A percentile compares a stretch with the other conserved stretches of the same genome.
Evolutionary conservation across 1,139 yeast genomes (phyloP).

Genomic region (Candida freyschussii): DNA sequence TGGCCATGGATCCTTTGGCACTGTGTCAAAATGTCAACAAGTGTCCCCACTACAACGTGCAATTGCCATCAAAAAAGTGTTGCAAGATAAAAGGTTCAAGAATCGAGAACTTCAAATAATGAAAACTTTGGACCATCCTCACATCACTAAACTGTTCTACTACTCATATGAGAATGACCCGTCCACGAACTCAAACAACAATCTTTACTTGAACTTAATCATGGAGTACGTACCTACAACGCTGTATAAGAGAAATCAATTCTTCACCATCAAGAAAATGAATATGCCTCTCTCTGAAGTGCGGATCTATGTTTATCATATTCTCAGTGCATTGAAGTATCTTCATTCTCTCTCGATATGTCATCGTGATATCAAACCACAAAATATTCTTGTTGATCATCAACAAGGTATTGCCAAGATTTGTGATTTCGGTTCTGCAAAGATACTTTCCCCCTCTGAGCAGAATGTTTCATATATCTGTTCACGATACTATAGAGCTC

Average conservation of each 20-base stretch:
- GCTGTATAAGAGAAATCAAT: slow-evolving; percentile 83
- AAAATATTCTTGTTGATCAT: slow-evolving; percentile 86
- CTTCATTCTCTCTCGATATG: slow-evolving; percentile 87
- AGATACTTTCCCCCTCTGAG: slow-evolving; percentile 80
- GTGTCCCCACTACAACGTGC: slow-evolving; percentile 63
- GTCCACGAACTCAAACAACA: slow-evolving; percentile 63
- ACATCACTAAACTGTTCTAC: slow-evolving; percentile 83
- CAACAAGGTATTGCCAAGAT: slow-evolving; percentile 76
- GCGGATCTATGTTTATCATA: slow-evolving; percentile 85
- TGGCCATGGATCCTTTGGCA: slow-evolving; percentile 97
- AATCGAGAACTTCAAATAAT: slow-evolving; percentile 94
- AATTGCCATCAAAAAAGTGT: slow-evolving; percentile 91
- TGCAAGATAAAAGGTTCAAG: slow-evolving; percentile 93
- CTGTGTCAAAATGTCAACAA: slow-evolving; percentile 83
- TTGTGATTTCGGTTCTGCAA: slow-evolving; percentile 99
- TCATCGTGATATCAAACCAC: slow-evolving; percentile 97
- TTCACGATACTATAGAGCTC: slow-evolving; percentile 94
- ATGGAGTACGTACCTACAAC: slow-evolving; percentile 95
- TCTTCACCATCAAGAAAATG: slow-evolving; percentile 67
- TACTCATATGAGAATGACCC: slow-evolving; percentile 71
- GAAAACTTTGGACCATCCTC: slow-evolving; percentile 79
- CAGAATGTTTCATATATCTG: slow-evolving; percentile 96
- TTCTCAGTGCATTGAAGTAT: slow-evolving; percentile 86
- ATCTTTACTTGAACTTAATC: slow-evolving; percentile 79
- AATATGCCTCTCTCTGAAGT: slow-evolving; percentile 88